phyloP scores from a whole-genome alignment of 2,329 filamentous ascomycete species.

The Pseudogymnoascus sp. region DNA sequence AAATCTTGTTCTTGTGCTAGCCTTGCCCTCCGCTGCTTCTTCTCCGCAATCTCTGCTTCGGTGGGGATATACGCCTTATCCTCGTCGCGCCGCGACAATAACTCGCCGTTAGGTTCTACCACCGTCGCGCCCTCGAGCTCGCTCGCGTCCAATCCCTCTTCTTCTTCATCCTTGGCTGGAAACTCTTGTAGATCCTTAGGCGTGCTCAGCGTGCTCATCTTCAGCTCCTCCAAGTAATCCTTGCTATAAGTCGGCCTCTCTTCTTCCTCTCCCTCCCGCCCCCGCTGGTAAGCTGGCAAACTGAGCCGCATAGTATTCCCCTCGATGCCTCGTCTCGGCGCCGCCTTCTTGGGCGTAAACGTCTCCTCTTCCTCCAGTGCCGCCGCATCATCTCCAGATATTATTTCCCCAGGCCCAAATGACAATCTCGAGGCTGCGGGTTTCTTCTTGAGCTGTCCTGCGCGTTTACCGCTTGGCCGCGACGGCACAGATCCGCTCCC shows the following conservation, averaged over 20 bases:
- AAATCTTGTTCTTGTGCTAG: slow-evolving; percentile 66
- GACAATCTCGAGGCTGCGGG: slow-evolving; percentile 60
- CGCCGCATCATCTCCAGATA: slow-evolving; percentile 46
- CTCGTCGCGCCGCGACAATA: slow-evolving; percentile 11
- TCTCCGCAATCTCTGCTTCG: slow-evolving; percentile 78
- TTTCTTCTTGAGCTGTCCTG: slow-evolving; percentile 55
- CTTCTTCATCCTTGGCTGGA: slow-evolving; percentile 38
- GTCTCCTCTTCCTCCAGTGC: slow-evolving; percentile 44
- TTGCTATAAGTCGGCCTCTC: slow-evolving; percentile 75
- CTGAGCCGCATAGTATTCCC: slow-evolving; percentile 57
- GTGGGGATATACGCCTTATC: slow-evolving; percentile 56
- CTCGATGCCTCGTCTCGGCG: slow-evolving; percentile 56
- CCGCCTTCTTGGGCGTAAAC: slow-evolving; percentile 55
- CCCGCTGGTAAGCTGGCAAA: slow-evolving; percentile 28
- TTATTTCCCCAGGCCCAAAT: slow-evolving; percentile 57
- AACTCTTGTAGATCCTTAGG: slow-evolving; percentile 54
- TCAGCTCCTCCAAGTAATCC: slow-evolving; percentile 78
- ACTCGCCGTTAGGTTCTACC: slow-evolving; percentile 39
- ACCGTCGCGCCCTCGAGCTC: slow-evolving; percentile 59
- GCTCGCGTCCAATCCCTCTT: slow-evolving; percentile 50
- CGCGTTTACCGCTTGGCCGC: slow-evolving; percentile 28
- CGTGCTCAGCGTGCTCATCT: slow-evolving; percentile 75
- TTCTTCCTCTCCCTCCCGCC: slow-evolving; percentile 41
- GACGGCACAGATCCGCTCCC: slow-evolving; percentile 4
- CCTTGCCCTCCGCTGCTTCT: slow-evolving; percentile 80